Percentiles rank a stretch among this genome's conserved stretches.
These are phyloP conservation scores for Colletotrichum musicola DNA, from an alignment of 2,329 filamentous ascomycete species.

Conservation along the genomic window DNA sequence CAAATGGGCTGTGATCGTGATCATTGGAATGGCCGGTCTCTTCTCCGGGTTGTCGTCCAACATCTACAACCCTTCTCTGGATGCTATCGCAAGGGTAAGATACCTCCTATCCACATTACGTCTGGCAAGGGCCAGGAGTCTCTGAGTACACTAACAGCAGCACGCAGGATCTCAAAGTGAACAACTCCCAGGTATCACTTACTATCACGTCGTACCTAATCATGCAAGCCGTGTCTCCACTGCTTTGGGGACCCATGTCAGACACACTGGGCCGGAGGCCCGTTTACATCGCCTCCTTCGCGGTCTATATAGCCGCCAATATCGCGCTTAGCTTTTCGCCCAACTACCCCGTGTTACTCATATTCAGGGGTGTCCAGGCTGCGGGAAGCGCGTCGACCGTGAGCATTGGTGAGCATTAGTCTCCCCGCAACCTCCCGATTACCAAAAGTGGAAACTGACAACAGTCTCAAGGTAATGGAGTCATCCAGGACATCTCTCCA, in stretches of 20 bases:
- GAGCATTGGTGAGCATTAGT: slow-evolving; percentile 53
- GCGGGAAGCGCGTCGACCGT: slow-evolving; percentile 62
- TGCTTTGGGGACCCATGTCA: slow-evolving; percentile 62
- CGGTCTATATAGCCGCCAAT: slow-evolving; percentile 61
- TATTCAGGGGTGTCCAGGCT: slow-evolving; percentile 61
- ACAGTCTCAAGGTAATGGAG: slow-evolving; percentile 41
- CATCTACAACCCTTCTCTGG: slow-evolving; percentile 63
- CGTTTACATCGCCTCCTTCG: slow-evolving; percentile 59
- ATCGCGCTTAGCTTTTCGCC: slow-evolving; percentile 58
- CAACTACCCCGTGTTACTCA: slow-evolving; percentile 57
- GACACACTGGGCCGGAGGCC: slow-evolving; percentile 60
- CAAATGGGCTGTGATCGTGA: slow-evolving; percentile 61
- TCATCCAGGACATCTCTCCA: slow-evolving; percentile 49
- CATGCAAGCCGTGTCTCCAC: slow-evolving; percentile 62
- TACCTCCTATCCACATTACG: neutral
- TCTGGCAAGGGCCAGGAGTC: neutral
- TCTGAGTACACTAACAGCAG: neutral
- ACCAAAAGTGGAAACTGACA: neutral
- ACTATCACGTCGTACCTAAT: slow-evolving; percentile 63
- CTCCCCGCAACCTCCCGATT: neutral
- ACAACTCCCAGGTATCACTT: slow-evolving; percentile 49
- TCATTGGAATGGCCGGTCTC: slow-evolving; percentile 62
- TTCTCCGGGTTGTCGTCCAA: slow-evolving; percentile 66
- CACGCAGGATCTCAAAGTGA: slow-evolving; percentile 46
- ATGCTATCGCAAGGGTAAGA: slow-evolving; percentile 51